phyloP scores from a whole-genome alignment of 2,329 filamentous ascomycete genomes.

The Epichloe elymi region DNA sequence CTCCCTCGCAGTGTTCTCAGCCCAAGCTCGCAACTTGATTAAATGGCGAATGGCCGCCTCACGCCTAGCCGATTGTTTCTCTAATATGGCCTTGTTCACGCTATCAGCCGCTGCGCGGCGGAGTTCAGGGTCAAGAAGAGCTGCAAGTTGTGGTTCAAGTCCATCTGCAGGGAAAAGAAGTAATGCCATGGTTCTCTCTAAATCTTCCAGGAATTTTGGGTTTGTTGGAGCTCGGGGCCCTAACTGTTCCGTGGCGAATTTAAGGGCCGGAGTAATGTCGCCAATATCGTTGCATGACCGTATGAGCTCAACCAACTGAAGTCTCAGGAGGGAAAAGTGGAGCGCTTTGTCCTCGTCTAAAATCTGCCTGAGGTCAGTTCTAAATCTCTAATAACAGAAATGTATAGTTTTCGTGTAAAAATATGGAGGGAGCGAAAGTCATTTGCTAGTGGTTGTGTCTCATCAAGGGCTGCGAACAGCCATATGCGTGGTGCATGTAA shows the following conservation, averaged over 20 bases:
- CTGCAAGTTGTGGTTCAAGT: slow-evolving; percentile 61
- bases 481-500: slow-evolving; percentile 99
- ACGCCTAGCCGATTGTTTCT: slow-evolving; percentile 55
- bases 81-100: slow-evolving; percentile 81
- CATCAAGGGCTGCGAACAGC: slow-evolving; percentile 72
- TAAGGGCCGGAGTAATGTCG: slow-evolving; percentile 67
- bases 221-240: slow-evolving; percentile 77
- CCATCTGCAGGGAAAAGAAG: slow-evolving; percentile 77
- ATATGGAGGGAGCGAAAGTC: slow-evolving; percentile 12
- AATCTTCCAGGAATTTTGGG: slow-evolving; percentile 66
- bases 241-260: slow-evolving; percentile 78
- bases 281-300: slow-evolving; percentile 54
- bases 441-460: slow-evolving; percentile 56
- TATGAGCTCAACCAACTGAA: slow-evolving; percentile 92
- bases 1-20: slow-evolving; percentile 49
- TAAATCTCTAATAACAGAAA: neutral
- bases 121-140: slow-evolving; percentile 65
- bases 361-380: slow-evolving; percentile 45
- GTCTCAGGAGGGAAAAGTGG: slow-evolving; percentile 77
- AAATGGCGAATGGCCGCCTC: slow-evolving; percentile 75
- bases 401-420: neutral
- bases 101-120: slow-evolving; percentile 71
- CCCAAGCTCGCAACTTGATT: slow-evolving; percentile 73
- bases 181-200: slow-evolving; percentile 87
- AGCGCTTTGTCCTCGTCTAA: slow-evolving; percentile 70